Conservation (phyloP, 495 filamentous ascomycete genomes). For the Umbilicaria muhlenbergii region DNA sequence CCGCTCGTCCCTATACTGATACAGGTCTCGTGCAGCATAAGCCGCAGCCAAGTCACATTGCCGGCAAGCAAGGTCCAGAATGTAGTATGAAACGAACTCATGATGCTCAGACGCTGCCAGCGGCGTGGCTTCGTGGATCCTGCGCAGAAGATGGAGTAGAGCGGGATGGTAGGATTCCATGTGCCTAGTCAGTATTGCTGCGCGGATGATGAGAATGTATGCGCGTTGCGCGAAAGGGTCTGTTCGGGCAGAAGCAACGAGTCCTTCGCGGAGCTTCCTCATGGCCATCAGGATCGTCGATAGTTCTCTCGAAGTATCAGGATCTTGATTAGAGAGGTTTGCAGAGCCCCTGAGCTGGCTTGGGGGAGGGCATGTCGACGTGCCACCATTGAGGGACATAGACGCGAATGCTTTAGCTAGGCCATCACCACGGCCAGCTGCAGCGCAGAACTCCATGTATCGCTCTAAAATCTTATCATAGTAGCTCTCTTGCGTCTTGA, state of each 20-base stretch:
- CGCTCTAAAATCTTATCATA: slow-evolving; percentile 71
- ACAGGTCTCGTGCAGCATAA: slow-evolving; percentile 39
- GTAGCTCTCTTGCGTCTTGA: slow-evolving; percentile 64
- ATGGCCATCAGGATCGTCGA: slow-evolving; percentile 54
- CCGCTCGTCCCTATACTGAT: slow-evolving; percentile 40
- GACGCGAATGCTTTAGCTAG: slow-evolving; percentile 60
- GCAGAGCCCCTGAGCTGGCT: not conserved
- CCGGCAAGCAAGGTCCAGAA: slow-evolving; percentile 80
- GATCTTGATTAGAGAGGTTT: slow-evolving; percentile 5
- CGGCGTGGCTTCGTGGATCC: slow-evolving; percentile 47
- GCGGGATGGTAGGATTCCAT: slow-evolving; percentile 84
- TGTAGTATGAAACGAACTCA: slow-evolving; percentile 64
- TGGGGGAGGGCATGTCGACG: slow-evolving; percentile 7
- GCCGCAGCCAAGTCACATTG: slow-evolving; percentile 61
- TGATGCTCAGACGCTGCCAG: slow-evolving; percentile 52
- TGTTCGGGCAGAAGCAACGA: slow-evolving; percentile 53
- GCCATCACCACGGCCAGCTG: slow-evolving; percentile 44
- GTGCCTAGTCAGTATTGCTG: slow-evolving; percentile 62
- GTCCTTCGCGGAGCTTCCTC: slow-evolving; percentile 80
- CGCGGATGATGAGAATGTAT: slow-evolving; percentile 32
- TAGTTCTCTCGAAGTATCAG: slow-evolving; percentile 33
- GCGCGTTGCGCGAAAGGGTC: slow-evolving; percentile 34
- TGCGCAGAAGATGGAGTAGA: slow-evolving; percentile 57
- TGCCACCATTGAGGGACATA: slow-evolving; percentile 30
- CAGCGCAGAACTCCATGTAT: slow-evolving; percentile 75